Evolutionary conservation across 306 rosid species (phyloP), one percentile per base, ranked within the genome.

Genomic region (Fragaria iinumae): DNA sequence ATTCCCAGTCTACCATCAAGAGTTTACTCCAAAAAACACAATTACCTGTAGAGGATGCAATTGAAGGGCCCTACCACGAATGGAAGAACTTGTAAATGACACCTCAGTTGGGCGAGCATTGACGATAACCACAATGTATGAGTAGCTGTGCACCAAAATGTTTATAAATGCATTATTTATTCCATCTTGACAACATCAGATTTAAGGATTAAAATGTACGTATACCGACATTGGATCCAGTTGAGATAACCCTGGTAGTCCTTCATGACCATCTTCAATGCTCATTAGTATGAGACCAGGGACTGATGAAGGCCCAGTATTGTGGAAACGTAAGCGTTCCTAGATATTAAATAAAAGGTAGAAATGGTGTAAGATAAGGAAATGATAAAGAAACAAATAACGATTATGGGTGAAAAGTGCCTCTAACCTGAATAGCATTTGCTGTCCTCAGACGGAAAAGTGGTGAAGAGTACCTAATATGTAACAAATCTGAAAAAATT

Each of bases 401-500:
- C 5, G 17, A 29, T 13, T 63, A 23, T 63, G 68, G 21, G 21
- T 29, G 44, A 14, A 63, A 62, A 13, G 29, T 17, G 63, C 38
- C 69, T 75, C 84, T 88, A 83, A 92, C 99, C 97, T 89, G 97
- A 75, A 92, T 87, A 81, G 84, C 90, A 83, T 88, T 84, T 74
- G 87, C 91, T 14, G 97, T 92, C 90, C 74, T 86, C 90, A 95
- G 71, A 76, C 96, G 90, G 87, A 95, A 88, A 73, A 92, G 99
- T 21, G 97, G 97, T 55, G 99, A 95, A 76, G 98, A 91, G 87
- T 95, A 95, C 85, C 99, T 87, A 78, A 91, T 91, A 17, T 82
- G 84, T 80, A 95, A 79, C 76, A 95, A 73, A 83, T 80, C 87
- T 76, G 86, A 82, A 76, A 92, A 91, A 80, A 84, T 86, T 21